Conservation (phyloP, 495 filamentous ascomycete genomes). For the Filosporella fistucella region DNA sequence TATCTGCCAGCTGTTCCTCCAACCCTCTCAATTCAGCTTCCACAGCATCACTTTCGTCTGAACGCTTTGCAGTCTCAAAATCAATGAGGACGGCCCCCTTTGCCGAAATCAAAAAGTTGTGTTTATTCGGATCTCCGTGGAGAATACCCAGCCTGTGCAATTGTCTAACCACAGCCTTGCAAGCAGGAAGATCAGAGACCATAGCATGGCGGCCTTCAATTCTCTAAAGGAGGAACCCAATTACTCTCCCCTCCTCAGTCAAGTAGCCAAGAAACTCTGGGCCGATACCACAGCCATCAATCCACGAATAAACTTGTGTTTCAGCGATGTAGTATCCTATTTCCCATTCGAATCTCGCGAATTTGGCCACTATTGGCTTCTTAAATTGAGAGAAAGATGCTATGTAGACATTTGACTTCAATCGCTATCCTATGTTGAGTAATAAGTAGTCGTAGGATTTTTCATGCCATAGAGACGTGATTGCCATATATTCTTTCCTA, state of each 20-base stretch:
- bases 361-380: constrained; percentile 30
- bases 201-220: constrained; percentile 23
- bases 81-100: constrained; percentile 25
- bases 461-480: constrained; percentile 15
- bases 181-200: constrained; percentile 25
- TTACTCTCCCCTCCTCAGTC: constrained; percentile 35
- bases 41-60: constrained; percentile 19
- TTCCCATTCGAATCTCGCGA: constrained; percentile 35
- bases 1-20: constrained; percentile 21
- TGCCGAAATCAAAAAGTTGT: constrained; percentile 27
- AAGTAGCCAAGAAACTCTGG: constrained; percentile 36
- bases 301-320: constrained; percentile 34
- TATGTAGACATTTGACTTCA: constrained; percentile 16
- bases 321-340: constrained; percentile 32
- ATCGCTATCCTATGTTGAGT: constrained; percentile 1
- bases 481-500: constrained; percentile 7
- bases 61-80: constrained; percentile 27
- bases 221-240: constrained; percentile 37
- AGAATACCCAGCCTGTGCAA: constrained; percentile 23
- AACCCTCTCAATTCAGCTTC: constrained; percentile 22
- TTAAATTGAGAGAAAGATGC: constrained; percentile 21
- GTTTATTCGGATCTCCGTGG: constrained; percentile 25
- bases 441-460: constrained; percentile 9
- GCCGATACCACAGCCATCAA: constrained; percentile 10
- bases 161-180: constrained; percentile 24